phyloP scores from a whole-genome alignment of 2,329 filamentous ascomycete genomes.

The Claviceps sp. region DNA sequence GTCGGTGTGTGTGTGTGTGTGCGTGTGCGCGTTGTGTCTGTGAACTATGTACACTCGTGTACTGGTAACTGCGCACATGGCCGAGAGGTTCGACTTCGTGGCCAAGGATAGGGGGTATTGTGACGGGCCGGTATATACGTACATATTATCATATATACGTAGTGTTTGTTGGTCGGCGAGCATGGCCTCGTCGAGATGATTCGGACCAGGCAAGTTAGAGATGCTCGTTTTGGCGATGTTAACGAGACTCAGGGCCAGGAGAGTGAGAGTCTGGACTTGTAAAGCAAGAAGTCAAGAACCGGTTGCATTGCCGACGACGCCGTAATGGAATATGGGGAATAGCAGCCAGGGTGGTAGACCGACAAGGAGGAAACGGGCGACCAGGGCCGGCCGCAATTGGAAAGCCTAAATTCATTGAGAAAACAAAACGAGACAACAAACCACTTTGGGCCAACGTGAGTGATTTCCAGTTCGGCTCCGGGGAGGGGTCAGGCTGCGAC shows the following conservation, averaged over 20 bases:
- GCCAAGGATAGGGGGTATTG: neutral
- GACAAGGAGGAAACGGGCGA: neutral
- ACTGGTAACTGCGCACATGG: neutral
- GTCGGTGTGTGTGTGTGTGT: too few species aligned
- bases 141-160: too few species aligned
- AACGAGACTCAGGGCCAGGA: too few species aligned
- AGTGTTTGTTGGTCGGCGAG: neutral
- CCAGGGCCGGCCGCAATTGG: too few species aligned
- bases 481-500: neutral
- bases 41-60: neutral
- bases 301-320: neutral
- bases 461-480: neutral
- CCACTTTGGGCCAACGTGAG: constrained; percentile 2
- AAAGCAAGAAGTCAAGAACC: neutral
- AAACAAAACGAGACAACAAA: constrained; percentile 8
- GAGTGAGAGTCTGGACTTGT: too few species aligned
- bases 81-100: neutral
- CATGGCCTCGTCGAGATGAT: neutral
- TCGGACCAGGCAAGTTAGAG: neutral
- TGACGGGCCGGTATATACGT: neutral
- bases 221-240: too few species aligned
- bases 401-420: constrained; percentile 3
- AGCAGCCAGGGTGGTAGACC: neutral
- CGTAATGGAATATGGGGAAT: neutral
- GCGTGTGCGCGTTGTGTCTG: neutral